Percentiles rank a stretch among this genome's conserved stretches.
phyloP scores from a whole-genome alignment of 257 asterid genomes.

The Orobanche coerulescens region DNA sequence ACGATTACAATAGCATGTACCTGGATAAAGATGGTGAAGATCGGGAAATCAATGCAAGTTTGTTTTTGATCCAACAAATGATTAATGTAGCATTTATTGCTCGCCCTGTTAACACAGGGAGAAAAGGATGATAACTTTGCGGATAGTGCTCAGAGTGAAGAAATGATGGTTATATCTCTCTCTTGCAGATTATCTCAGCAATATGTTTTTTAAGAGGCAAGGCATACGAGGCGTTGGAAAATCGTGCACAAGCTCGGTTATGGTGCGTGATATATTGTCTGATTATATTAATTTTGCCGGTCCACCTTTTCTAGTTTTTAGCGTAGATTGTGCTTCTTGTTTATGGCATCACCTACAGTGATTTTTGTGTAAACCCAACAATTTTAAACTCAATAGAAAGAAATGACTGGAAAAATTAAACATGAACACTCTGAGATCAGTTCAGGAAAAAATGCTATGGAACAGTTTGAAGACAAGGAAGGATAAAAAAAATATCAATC shows the following conservation, averaged over 20 bases:
- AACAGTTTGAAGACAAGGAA: not conserved
- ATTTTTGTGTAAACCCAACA: not conserved
- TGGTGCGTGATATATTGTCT: slow-evolving; percentile 47
- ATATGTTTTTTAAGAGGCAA: slow-evolving; percentile 95
- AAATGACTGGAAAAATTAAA: not conserved
- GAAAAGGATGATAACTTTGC: not conserved
- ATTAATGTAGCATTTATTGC: slow-evolving; percentile 17
- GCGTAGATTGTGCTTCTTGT: not conserved
- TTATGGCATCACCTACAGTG: not conserved
- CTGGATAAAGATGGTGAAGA: slow-evolving; percentile 94
- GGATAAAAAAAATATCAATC: not conserved
- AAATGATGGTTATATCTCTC: slow-evolving; percentile 22
- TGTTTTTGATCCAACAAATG: slow-evolving; percentile 15
- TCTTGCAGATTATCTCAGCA: slow-evolving; percentile 77
- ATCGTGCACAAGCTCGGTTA: slow-evolving; percentile 81
- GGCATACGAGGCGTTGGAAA: slow-evolving; percentile 93
- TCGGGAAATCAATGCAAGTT: slow-evolving; percentile 92
- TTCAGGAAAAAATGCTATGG: not conserved
- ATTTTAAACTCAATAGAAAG: not conserved
- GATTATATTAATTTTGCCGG: not conserved
- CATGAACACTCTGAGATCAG: not conserved
- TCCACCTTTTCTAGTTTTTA: slow-evolving; percentile 3
- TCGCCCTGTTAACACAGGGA: slow-evolving; percentile 8
- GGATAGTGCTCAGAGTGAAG: slow-evolving; percentile 16
- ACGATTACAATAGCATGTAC: slow-evolving; percentile 67